phyloP scores from a whole-genome alignment of 2,329 filamentous ascomycete species.

The Scortechinia acanthostroma region DNA sequence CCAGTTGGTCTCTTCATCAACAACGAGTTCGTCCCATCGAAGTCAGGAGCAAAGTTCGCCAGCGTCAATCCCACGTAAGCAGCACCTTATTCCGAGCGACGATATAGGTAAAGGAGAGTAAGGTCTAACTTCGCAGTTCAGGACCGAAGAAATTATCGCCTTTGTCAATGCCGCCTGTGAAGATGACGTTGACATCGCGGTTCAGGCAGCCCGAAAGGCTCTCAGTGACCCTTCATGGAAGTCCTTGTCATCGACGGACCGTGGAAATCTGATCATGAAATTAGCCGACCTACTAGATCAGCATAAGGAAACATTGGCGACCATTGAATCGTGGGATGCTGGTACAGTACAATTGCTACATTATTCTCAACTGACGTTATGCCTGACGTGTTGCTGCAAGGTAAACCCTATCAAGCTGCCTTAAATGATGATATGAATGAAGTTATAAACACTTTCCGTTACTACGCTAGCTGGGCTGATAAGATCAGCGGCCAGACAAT shows the following conservation, averaged over 20 bases:
- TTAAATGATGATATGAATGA: slow-evolving; percentile 59
- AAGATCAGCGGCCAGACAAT: slow-evolving; percentile 66
- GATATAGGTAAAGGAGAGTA: too few relatives aligned
- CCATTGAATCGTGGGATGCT: slow-evolving; percentile 15
- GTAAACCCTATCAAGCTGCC: slow-evolving; percentile 7
- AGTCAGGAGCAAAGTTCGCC: not conserved
- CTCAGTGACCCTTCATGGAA: slow-evolving; percentile 2
- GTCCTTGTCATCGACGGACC: slow-evolving; percentile 4
- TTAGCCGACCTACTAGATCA: slow-evolving; percentile 16
- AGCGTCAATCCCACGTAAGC: not conserved
- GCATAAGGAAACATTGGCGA: slow-evolving; percentile 13
- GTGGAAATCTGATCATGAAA: slow-evolving; percentile 11
- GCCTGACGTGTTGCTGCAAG: too few relatives aligned
- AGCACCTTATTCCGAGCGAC: too few relatives aligned
- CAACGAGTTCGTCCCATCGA: not conserved
- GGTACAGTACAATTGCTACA: too few relatives aligned
- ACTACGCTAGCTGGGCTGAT: slow-evolving; percentile 63
- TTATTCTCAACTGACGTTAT: too few relatives aligned
- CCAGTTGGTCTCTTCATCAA: not conserved
- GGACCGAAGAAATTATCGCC: not conserved
- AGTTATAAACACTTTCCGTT: slow-evolving; percentile 58
- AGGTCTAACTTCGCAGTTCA: too few relatives aligned
- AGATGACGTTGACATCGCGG: slow-evolving; percentile 7
- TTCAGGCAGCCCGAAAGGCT: slow-evolving; percentile 4
- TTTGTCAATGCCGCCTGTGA: slow-evolving; percentile 3